Percentiles rank a stretch among this genome's conserved stretches.
Evolutionary conservation across 352 stramenopile genomes (phyloP).

Genomic region (Elongisporangium anandrum): DNA sequence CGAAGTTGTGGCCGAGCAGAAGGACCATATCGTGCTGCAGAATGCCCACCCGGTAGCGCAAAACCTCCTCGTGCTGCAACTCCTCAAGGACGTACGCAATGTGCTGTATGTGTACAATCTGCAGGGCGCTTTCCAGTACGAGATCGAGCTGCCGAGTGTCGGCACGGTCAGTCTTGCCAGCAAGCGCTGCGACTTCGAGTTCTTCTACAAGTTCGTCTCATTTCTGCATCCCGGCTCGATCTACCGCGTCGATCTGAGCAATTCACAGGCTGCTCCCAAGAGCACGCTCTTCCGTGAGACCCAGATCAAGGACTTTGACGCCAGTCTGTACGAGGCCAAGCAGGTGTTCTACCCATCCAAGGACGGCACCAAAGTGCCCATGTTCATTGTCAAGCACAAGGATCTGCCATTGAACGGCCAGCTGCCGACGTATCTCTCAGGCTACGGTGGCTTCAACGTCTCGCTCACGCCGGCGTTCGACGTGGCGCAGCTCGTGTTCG

Average conservation of each 20-base stretch:
- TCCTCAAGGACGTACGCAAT: conserved; percentile 81
- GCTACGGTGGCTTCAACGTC: conserved; percentile 96
- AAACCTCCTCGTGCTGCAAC: conserved; percentile 73
- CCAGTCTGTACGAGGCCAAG: conserved; percentile 74
- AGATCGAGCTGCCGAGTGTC: conserved; percentile 63
- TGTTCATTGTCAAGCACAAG: conserved; percentile 92
- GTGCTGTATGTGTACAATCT: conserved; percentile 80
- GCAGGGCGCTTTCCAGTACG: conserved; percentile 61
- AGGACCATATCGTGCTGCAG: conserved; percentile 71
- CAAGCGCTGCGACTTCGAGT: conserved; percentile 67
- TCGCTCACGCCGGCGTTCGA: conserved; percentile 89
- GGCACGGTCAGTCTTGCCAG: conserved; percentile 64
- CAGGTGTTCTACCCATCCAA: conserved; percentile 89
- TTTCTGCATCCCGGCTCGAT: conserved; percentile 82
- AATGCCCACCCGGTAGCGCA: conserved; percentile 59
- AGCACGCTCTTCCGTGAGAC: conserved; percentile 70
- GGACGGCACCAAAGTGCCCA: conserved; percentile 94
- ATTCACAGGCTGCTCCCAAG: conserved; percentile 14
- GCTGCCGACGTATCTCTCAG: conserved; percentile 91
- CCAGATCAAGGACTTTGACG: conserved; percentile 78
- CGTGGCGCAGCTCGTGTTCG: conserved; percentile 80
- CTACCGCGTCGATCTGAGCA: conserved; percentile 59
- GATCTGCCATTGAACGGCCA: conserved; percentile 68
- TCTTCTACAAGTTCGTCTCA: conserved; percentile 90
- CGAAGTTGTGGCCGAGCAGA: conserved; percentile 81